Evolutionary conservation across 768 basidiomycete species (phyloP).

Genomic region (Rubroboletus pulcherrimus): DNA sequence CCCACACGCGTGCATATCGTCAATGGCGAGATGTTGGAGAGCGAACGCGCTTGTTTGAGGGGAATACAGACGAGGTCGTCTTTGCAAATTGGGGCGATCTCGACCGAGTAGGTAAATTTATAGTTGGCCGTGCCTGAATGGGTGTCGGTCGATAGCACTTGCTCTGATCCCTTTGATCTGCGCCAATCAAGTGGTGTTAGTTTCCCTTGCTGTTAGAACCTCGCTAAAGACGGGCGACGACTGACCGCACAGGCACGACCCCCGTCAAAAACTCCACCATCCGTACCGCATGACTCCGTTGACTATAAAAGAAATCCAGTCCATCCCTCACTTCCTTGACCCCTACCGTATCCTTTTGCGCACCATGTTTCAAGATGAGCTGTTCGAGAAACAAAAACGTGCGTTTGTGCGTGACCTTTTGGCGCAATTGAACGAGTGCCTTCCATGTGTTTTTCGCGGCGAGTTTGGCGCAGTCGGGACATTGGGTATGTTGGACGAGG

Average conservation of each 20-base stretch:
- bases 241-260: constrained; percentile 85
- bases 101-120: constrained; percentile 97
- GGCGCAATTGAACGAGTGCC: constrained; percentile 94
- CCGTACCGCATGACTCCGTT: constrained; percentile 87
- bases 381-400: constrained; percentile 98
- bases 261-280: constrained; percentile 92
- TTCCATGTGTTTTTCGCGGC: constrained; percentile 99
- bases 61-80: constrained; percentile 95
- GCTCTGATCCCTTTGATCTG: constrained; percentile 92
- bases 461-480: constrained; percentile 87
- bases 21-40: constrained; percentile 87
- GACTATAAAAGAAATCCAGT: constrained; percentile 94
- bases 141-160: constrained; percentile 88
- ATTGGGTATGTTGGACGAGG: constrained; percentile 92
- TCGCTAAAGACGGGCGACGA: constrained; percentile 5
- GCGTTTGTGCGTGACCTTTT: constrained; percentile 97
- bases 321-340: constrained; percentile 94
- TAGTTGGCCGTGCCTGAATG: constrained; percentile 92
- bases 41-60: constrained; percentile 69
- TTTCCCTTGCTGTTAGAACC: neutral
- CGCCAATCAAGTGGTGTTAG: neutral
- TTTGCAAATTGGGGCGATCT: constrained; percentile 96
- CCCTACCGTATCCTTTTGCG: constrained; percentile 93
- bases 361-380: constrained; percentile 92
- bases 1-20: constrained; percentile 89